Base-by-base conservation (phyloP, 306 rosid species). In the Lotus japonicus region DNA sequence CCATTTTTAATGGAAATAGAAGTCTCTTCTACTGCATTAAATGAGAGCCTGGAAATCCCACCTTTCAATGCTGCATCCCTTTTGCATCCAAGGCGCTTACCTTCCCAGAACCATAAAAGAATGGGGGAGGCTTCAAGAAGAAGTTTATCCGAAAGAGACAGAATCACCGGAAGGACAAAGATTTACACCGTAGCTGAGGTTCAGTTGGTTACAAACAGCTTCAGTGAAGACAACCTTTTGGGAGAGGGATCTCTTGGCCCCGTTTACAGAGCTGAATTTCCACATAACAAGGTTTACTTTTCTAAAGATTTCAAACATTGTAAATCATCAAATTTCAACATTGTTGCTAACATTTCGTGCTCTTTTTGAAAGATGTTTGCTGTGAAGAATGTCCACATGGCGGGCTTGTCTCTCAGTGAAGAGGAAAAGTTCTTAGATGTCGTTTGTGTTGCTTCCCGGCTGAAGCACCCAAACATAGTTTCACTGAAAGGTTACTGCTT, bases 231-330 rank as follows among this genome's bases (percentile, higher is more conserved):
- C 33, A 87, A 83, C 38, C 84, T 88, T 79, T 78, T 95, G 6
- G 99, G 97, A 11, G 92, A 86, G 61, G 99, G 99, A 55, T 85
- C 95, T 63, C 92, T 95, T 52, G 99, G 99, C 66, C 79, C 92
- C 10, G 92, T 90, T 76, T 95, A 85, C 80, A 95, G 81, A 77
- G 97, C 96, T 19, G 84, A 82, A 76, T 85, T 90, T 80, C 88
- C 95, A 38, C 84, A 88, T 76, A 95, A 87, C 63, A 88, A 84
- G 73, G 99, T 90, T 85, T 50, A 41, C 5, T 58, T 52, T 55
- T 66, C 59, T 48, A 36, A 31, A 0, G 36, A 5, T 31, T 66
- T 55, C 48, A 36, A 70, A 51, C 68, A 17, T 5, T 31, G 44
- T 50, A 9, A 57, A 44, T 43, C 55, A 44, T 54, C 36, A 58